These are phyloP conservation scores for Bertia moriformis DNA, from an alignment of 2,329 filamentous ascomycete species.

Conservation along the genomic window DNA sequence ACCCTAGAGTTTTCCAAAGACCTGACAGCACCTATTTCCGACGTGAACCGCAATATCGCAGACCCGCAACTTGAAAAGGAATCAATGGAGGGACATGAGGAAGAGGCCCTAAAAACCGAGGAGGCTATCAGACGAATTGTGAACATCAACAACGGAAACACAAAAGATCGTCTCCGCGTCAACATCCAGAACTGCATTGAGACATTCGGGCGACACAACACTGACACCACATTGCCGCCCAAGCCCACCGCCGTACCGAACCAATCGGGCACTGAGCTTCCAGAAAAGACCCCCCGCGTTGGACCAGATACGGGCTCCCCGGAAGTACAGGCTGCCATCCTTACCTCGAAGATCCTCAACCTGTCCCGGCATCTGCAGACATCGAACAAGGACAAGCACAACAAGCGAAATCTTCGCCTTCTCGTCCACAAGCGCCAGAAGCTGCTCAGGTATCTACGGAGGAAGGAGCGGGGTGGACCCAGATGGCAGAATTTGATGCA, in stretches of 20 bases:
- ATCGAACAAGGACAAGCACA: slow-evolving; percentile 73
- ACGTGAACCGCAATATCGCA: slow-evolving; percentile 15
- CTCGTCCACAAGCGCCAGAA: slow-evolving; percentile 83
- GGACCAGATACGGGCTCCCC: slow-evolving; percentile 88
- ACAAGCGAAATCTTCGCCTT: slow-evolving; percentile 77
- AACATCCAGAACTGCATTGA: slow-evolving; percentile 77
- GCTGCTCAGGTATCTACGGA: slow-evolving; percentile 71
- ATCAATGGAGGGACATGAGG: slow-evolving; percentile 11
- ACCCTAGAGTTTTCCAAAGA: slow-evolving; percentile 54
- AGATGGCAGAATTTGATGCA: slow-evolving; percentile 78
- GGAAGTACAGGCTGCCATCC: slow-evolving; percentile 92
- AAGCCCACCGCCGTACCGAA: slow-evolving; percentile 33
- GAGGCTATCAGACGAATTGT: slow-evolving; percentile 71
- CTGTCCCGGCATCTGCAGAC: slow-evolving; percentile 58
- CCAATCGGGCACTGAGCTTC: slow-evolving; percentile 21
- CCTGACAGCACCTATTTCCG: slow-evolving; percentile 43
- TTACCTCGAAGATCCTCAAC: slow-evolving; percentile 84
- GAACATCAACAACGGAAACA: slow-evolving; percentile 60
- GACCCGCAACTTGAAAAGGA: slow-evolving; percentile 23
- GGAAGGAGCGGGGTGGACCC: slow-evolving; percentile 78
- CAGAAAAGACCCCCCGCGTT: slow-evolving; percentile 32
- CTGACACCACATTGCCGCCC: slow-evolving; percentile 55
- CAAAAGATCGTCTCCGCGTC: slow-evolving; percentile 63
- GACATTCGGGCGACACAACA: slow-evolving; percentile 80
- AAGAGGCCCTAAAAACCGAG: slow-evolving; percentile 40